Evolutionary conservation across 2,329 filamentous ascomycete species (phyloP).

Genomic region (Xylariaceae sp.): DNA sequence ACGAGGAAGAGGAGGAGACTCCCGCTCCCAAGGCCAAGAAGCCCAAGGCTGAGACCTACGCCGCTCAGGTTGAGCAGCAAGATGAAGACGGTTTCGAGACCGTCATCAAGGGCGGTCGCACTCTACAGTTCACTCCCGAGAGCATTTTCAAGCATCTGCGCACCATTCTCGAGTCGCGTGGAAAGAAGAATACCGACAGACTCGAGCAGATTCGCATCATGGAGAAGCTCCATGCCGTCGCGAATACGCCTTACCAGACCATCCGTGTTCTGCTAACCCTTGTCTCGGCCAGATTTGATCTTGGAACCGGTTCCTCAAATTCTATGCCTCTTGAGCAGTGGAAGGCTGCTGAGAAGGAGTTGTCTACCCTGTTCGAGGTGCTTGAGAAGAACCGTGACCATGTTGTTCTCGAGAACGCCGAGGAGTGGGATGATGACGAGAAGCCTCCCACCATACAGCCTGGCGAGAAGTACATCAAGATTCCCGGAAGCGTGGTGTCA

Average conservation of each 20-base stretch:
- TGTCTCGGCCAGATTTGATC: conserved; percentile 90
- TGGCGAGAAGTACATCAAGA: conserved; percentile 77
- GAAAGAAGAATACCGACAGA: conserved; percentile 98
- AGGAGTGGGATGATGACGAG: conserved; percentile 99
- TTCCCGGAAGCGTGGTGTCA: conserved; percentile 90
- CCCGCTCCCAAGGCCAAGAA: conserved; percentile 50
- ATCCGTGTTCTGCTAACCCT: conserved; percentile 88
- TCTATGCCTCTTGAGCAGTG: conserved; percentile 96
- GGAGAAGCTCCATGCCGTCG: conserved; percentile 91
- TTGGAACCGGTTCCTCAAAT: conserved; percentile 67
- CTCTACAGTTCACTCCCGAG: conserved; percentile 89
- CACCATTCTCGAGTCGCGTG: conserved; percentile 87
- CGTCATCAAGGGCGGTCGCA: conserved; percentile 83
- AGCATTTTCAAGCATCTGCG: conserved; percentile 97
- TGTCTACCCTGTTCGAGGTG: conserved; percentile 68
- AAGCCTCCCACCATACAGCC: conserved; percentile 71
- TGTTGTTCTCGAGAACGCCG: conserved; percentile 82
- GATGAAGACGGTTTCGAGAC: conserved; percentile 86
- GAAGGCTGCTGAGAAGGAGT: conserved; percentile 89
- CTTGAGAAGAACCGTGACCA: conserved; percentile 76
- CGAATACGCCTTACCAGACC: conserved; percentile 85
- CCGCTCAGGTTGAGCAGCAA: conserved; percentile 49
- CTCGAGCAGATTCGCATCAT: conserved; percentile 92
- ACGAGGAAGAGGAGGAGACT: conserved; percentile 68
- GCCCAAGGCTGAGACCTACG: conserved; percentile 44